phyloP scores from a whole-genome alignment of 768 basidiomycete genomes.

The Tulasnella sp. region DNA sequence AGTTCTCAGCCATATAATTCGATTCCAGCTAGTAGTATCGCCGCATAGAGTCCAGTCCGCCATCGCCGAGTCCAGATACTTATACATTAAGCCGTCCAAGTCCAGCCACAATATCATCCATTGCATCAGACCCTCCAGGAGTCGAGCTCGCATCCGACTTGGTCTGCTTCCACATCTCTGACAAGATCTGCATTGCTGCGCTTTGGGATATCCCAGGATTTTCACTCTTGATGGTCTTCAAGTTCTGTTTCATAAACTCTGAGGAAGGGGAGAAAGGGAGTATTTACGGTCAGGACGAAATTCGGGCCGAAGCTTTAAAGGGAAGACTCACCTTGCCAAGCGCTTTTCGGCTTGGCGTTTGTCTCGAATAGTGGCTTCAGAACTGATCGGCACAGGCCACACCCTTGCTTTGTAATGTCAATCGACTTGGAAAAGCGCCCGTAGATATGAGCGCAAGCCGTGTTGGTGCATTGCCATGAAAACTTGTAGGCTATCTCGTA shows the following conservation, averaged over 20 bases:
- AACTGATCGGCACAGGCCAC: constrained; percentile 30
- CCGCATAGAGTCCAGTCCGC: background rate
- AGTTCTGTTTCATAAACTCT: constrained; percentile 28
- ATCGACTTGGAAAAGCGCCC: constrained; percentile 30
- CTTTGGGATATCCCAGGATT: constrained; percentile 28
- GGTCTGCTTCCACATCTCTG: constrained; percentile 24
- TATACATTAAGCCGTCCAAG: constrained; percentile 9
- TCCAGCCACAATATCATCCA: constrained; percentile 19
- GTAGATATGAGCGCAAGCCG: constrained; percentile 30
- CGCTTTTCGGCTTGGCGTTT: constrained; percentile 26
- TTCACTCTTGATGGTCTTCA: constrained; percentile 27
- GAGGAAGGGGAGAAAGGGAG: background rate
- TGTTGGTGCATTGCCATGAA: constrained; percentile 23
- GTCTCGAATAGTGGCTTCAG: constrained; percentile 29
- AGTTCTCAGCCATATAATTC: background rate
- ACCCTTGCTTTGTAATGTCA: constrained; percentile 30
- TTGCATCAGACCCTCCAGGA: background rate
- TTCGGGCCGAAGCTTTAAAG: background rate
- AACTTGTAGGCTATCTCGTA: constrained; percentile 36
- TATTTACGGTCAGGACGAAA: background rate
- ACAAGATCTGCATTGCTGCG: constrained; percentile 29
- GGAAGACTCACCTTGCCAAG: constrained; percentile 29
- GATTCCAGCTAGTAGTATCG: background rate
- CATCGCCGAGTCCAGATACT: background rate
- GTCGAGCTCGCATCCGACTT: constrained; percentile 15